Evolutionary conservation across 1,284 basidiomycete genomes (phyloP).

Genomic region (Chiua sp.): DNA sequence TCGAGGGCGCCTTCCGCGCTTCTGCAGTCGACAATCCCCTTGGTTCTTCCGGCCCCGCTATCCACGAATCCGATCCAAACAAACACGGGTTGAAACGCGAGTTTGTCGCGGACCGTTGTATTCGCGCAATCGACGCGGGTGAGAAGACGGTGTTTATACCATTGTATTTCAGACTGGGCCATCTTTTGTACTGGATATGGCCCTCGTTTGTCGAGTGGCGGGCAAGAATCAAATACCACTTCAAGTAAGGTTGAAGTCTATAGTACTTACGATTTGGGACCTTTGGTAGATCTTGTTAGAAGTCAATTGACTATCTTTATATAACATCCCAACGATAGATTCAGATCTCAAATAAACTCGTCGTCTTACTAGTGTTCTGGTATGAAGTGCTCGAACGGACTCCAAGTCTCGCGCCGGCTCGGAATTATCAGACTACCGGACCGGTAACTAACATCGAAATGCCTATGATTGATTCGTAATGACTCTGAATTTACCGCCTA

Average conservation of each 20-base stretch:
- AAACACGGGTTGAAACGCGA: slow-evolving; percentile 60
- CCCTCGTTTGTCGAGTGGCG: slow-evolving; percentile 60
- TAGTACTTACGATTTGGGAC: too few species aligned
- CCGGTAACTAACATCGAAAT: too few species aligned
- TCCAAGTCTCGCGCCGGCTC: too few species aligned
- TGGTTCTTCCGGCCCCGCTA: slow-evolving; percentile 16
- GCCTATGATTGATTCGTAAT: too few species aligned
- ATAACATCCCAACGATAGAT: too few species aligned
- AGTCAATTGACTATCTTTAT: not conserved
- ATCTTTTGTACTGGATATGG: slow-evolving; percentile 66
- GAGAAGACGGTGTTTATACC: slow-evolving; percentile 67
- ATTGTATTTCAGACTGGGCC: slow-evolving; percentile 44
- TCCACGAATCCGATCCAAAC: slow-evolving; percentile 59
- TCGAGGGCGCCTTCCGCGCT: slow-evolving; percentile 81
- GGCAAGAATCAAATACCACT: slow-evolving; percentile 69
- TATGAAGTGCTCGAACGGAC: too few species aligned
- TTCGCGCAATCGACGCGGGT: slow-evolving; percentile 59
- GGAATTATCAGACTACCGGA: too few species aligned
- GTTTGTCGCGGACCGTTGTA: slow-evolving; percentile 58
- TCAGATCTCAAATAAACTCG: too few species aligned
- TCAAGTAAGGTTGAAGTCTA: slow-evolving; percentile 21
- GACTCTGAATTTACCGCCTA: too few species aligned
- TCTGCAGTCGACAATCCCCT: slow-evolving; percentile 73
- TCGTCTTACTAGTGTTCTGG: too few species aligned
- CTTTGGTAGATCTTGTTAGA: not conserved